Conservation (phyloP, 169 alveolate genomes). For the Plasmodium sp. region DNA sequence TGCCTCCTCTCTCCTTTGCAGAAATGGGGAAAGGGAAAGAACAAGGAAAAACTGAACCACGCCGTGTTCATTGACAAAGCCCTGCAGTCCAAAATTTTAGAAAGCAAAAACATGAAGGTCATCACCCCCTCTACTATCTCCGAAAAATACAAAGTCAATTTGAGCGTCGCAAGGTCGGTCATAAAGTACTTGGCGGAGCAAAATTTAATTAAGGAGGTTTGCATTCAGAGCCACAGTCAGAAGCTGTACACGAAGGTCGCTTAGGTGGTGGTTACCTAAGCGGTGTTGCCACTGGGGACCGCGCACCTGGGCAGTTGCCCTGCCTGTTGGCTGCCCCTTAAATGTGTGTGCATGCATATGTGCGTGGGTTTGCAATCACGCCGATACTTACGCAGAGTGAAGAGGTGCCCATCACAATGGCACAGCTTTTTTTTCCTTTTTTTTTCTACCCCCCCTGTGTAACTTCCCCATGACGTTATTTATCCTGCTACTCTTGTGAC, state of each 20-base stretch:
- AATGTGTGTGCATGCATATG: not conserved
- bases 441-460: not conserved
- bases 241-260: slow-evolving; percentile 87
- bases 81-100: slow-evolving; percentile 91
- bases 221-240: slow-evolving; percentile 90
- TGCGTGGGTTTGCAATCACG: not conserved
- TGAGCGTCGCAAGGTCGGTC: slow-evolving; percentile 92
- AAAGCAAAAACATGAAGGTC: slow-evolving; percentile 93
- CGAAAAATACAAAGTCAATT: slow-evolving; percentile 93
- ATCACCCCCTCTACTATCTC: slow-evolving; percentile 93
- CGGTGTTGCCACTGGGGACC: no score
- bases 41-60: slow-evolving; percentile 96
- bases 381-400: not conserved
- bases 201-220: slow-evolving; percentile 88
- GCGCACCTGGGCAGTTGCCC: not conserved
- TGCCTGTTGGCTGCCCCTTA: not conserved
- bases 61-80: slow-evolving; percentile 95
- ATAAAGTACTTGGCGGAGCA: slow-evolving; percentile 87
- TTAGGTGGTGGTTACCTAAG: not conserved
- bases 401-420: not conserved
- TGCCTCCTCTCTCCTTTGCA: slow-evolving; percentile 28
- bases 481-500: not conserved
- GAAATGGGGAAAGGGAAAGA: slow-evolving; percentile 94
- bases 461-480: not conserved
- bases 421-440: not conserved